phyloP scores from a whole-genome alignment of 2,329 filamentous ascomycete species.

The Calonectria pseudoturangicola region DNA sequence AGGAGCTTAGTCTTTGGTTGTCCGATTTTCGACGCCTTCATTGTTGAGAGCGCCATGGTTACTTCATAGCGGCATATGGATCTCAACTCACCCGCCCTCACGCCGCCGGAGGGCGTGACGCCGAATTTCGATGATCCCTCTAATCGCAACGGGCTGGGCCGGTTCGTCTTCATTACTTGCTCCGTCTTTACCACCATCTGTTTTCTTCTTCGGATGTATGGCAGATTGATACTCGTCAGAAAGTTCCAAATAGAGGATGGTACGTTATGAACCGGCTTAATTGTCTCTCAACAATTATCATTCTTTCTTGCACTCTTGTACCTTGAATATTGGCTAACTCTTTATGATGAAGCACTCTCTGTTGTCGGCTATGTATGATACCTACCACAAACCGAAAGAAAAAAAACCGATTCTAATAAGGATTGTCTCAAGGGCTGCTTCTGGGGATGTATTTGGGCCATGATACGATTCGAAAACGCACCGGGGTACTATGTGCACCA shows the following conservation, averaged over 20 bases:
- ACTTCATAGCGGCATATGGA: background rate
- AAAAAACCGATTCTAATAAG: background rate
- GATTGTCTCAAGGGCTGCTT: background rate
- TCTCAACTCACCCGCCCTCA: slow-evolving; percentile 7
- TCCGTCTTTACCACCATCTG: background rate
- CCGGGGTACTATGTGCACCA: slow-evolving; percentile 9
- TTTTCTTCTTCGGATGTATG: slow-evolving; percentile 8
- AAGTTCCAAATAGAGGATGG: slow-evolving; percentile 13
- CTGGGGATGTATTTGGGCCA: slow-evolving; percentile 15
- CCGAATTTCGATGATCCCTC: background rate
- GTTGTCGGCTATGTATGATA: slow-evolving; percentile 2
- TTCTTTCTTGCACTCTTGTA: too few species aligned
- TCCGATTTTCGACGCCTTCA: background rate
- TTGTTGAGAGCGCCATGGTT: background rate
- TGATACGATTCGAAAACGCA: background rate
- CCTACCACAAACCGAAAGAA: background rate
- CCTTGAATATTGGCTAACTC: background rate
- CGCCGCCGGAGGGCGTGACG: background rate
- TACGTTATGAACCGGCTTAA: background rate
- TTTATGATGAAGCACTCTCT: background rate
- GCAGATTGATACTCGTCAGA: background rate
- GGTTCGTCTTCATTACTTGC: background rate
- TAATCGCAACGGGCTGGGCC: background rate
- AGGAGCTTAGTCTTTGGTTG: background rate
- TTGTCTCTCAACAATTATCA: background rate